Base-by-base conservation (phyloP, 129 eudicot genomes). In the Arctium minus region DNA sequence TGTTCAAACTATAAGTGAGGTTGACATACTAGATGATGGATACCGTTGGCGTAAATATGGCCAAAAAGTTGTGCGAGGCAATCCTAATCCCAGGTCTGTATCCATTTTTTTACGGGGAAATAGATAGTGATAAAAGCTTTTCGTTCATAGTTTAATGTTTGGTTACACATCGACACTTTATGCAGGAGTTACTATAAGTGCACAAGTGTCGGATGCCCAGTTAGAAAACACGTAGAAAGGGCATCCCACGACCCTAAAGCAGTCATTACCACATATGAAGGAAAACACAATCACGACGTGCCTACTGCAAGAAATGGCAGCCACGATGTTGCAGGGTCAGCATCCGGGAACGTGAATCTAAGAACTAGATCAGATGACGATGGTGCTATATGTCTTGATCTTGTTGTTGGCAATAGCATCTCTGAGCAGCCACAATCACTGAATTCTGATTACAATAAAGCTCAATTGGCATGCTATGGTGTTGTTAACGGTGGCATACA, bases 101-200 rank as follows among this genome's bases (percentile, higher is more conserved):
- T 46, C 56, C 56, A 46, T 46, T 11, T 46, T 11, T 46, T 46
- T 2, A 46, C 15, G 15, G 56, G 10, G 15, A 46, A 46, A 46
- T 46, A 37, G 39, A 37, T 37, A 37, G 40, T 4, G 0, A 37
- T 37, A 37, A 37, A 3, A 22, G 27, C 27, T 17, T 60, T 60
- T 60, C 29, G 2, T 60, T 60, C 29, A 5, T 60, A 60, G 27
- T 60, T 60, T 60, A 46, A 46, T 3, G 17, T 46, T 46, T 60
- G 8, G 64, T 12, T 6, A 60, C 68, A 31, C 38, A 72, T n/a
- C 15, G 7, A 27, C 31, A 8, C 38, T 40, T 2, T 17, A 50
- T 87, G 75, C 90, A 94, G 97, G 98, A 90, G 98, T 81, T 94
- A 94, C 78, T 94, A 94, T 87, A 94, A 94, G 83, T 94, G 98